Evolutionary conservation across 1,284 basidiomycete genomes (phyloP).

Genomic region (Exsudoporus floridanus): DNA sequence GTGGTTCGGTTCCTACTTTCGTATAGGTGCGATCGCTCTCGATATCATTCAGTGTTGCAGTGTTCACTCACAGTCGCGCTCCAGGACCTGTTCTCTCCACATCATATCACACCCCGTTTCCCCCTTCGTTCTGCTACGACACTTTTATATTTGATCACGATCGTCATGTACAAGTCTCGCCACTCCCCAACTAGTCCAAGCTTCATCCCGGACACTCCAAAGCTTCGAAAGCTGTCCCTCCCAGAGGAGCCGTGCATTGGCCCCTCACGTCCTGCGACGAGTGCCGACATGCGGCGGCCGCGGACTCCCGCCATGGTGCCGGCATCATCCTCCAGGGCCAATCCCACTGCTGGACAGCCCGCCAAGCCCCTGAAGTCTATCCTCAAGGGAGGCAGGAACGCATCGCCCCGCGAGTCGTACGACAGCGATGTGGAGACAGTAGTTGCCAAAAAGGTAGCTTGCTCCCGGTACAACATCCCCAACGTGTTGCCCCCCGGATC

Average conservation of each 20-base stretch:
- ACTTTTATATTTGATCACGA: constrained; percentile 26
- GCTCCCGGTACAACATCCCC: constrained; percentile 28
- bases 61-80: neutral
- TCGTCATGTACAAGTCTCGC: constrained; percentile 32
- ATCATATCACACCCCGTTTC: neutral
- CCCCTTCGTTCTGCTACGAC: constrained; percentile 22
- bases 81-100: constrained; percentile 2
- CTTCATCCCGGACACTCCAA: constrained; percentile 32
- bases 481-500: constrained; percentile 23
- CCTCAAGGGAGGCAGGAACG: constrained; percentile 27
- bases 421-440: constrained; percentile 33
- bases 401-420: constrained; percentile 24
- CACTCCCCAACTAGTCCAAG: constrained; percentile 23
- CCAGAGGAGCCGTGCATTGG: constrained; percentile 26
- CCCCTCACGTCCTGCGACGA: constrained; percentile 22
- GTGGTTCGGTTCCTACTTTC: constrained; percentile 12
- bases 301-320: constrained; percentile 23
- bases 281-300: constrained; percentile 19
- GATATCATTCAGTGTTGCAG: neutral
- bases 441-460: constrained; percentile 23
- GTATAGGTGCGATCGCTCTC: constrained; percentile 13
- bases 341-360: constrained; percentile 26
- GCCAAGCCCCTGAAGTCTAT: constrained; percentile 32
- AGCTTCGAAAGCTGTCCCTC: constrained; percentile 32
- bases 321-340: constrained; percentile 21